Evolutionary conservation across 2,329 filamentous ascomycete species (phyloP).

Genomic region (Cordyceps pruinosa): DNA sequence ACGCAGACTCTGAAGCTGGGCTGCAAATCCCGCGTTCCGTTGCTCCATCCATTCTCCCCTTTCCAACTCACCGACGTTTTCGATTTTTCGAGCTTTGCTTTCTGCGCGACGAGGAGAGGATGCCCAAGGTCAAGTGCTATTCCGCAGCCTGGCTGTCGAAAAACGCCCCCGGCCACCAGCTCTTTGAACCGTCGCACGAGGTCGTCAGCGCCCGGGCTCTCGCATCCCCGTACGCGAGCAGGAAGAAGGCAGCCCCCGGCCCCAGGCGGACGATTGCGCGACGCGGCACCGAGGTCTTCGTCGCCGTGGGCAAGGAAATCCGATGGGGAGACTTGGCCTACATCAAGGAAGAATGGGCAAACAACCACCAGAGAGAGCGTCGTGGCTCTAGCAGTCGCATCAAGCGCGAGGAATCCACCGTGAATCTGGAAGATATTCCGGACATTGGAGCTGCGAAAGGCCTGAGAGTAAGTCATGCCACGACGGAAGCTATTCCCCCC

Average conservation of each 20-base stretch:
- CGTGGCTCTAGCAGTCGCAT: conserved; percentile 31
- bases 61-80: neutral
- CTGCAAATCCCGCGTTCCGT: neutral
- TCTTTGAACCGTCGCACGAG: conserved; percentile 56
- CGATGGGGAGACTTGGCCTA: conserved; percentile 81
- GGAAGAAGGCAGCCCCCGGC: conserved; percentile 38
- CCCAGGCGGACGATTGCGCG: conserved; percentile 65
- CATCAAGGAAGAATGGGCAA: conserved; percentile 57
- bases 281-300: conserved; percentile 81
- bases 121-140: conserved; percentile 82
- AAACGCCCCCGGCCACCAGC: conserved; percentile 66
- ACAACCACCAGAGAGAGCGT: conserved; percentile 24
- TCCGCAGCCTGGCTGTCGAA: conserved; percentile 81
- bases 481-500: neutral
- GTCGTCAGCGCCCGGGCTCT: conserved; percentile 32
- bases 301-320: conserved; percentile 81
- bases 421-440: conserved; percentile 26
- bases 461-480: conserved; percentile 26
- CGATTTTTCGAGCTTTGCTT: neutral
- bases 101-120: conserved; percentile 31
- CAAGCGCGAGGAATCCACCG: conserved; percentile 42
- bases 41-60: no score
- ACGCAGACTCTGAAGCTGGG: neutral
- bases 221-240: conserved; percentile 33
- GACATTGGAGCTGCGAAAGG: conserved; percentile 23